phyloP scores from a whole-genome alignment of 1,139 yeast species.

The Blastobotrys aristatus region DNA sequence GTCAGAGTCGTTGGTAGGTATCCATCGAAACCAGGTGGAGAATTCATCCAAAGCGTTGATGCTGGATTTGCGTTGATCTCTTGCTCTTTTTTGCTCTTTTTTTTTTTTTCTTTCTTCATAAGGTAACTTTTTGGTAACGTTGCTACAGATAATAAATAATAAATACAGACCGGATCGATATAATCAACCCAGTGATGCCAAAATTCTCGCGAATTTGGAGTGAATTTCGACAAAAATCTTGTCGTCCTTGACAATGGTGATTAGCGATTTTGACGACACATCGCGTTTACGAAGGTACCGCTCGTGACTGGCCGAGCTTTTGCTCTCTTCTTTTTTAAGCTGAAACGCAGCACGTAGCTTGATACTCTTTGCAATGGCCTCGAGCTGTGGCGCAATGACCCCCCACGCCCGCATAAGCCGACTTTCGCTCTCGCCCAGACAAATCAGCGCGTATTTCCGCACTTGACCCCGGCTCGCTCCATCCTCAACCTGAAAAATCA shows the following conservation, averaged over 20 bases:
- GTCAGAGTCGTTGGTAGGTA: slow-evolving; percentile 90
- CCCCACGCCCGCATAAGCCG: slow-evolving; percentile 56
- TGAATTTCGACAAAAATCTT: slow-evolving; percentile 60
- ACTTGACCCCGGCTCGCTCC: slow-evolving; percentile 74
- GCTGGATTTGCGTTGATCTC: slow-evolving; percentile 27
- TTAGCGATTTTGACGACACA: slow-evolving; percentile 51
- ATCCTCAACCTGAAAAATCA: slow-evolving; percentile 65
- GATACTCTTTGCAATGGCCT: slow-evolving; percentile 47
- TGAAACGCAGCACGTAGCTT: slow-evolving; percentile 41
- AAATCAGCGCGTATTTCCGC: slow-evolving; percentile 62
- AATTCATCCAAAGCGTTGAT: slow-evolving; percentile 69
- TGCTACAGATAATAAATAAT: too few relatives aligned
- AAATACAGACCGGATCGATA: too few relatives aligned
- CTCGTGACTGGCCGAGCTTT: slow-evolving; percentile 37
- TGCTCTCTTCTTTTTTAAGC: slow-evolving; percentile 17
- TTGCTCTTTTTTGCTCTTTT: neutral
- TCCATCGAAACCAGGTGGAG: slow-evolving; percentile 75
- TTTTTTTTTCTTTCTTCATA: too few relatives aligned
- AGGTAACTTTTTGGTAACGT: too few relatives aligned
- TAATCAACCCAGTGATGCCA: too few relatives aligned
- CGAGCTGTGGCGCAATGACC: slow-evolving; percentile 47
- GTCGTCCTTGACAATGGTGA: slow-evolving; percentile 56
- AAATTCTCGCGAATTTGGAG: slow-evolving; percentile 39
- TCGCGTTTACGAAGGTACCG: slow-evolving; percentile 49
- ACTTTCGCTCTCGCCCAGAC: slow-evolving; percentile 55